Evolutionary conservation across 179 eudicot species (phyloP), one percentile per base, ranked within the genome.

Genomic region (Silene coronaria): DNA sequence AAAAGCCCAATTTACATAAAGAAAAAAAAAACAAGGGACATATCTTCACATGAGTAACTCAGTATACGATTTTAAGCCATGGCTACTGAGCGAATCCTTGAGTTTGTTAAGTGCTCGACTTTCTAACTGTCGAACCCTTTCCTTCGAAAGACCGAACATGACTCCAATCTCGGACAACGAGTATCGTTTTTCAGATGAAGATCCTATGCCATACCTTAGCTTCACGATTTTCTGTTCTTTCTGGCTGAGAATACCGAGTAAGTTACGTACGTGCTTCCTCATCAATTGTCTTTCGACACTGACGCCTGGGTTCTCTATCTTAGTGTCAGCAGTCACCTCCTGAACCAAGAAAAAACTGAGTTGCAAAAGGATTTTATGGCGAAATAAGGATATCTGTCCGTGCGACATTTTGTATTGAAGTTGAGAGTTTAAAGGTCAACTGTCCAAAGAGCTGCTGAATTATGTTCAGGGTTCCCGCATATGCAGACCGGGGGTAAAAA

Each of bases 81-180:
- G 91, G 78, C 82, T 83, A 70, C 65, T 68, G 38, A 91, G 86
- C 53, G 76, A 82, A 77, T 88, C 93, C 86, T 84, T 90, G 72
- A 93, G 91, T 84, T 88, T 90, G 79, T 83, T 58, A 67, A 93
- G 42, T 28, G 98, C 96, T 76, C 89, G 85, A 75, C 84, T 88
- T 82, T 93, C 97, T 80, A 93, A 73, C 75, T 93, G 97, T 60
- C 98, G 77, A 59, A 91, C 86, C 78, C 97, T 89, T 80, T 93
- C 98, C 86, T 91, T 91, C 0, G 93, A 88, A 75, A 93, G 72
- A 71, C 96, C 97, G 80, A 86, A 83, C 74, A 82, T 75, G 45
- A 36, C 81, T 70, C 97, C 98, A 23, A 93, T 90, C 71, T 89
- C 98, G 7, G 93, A 81, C 17, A 93, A 84, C 3, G 92, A 83